Evolutionary conservation across 352 stramenopile genomes (phyloP), one percentile per base, ranked within the genome.

Genomic region (Pythium grandisporangium): DNA sequence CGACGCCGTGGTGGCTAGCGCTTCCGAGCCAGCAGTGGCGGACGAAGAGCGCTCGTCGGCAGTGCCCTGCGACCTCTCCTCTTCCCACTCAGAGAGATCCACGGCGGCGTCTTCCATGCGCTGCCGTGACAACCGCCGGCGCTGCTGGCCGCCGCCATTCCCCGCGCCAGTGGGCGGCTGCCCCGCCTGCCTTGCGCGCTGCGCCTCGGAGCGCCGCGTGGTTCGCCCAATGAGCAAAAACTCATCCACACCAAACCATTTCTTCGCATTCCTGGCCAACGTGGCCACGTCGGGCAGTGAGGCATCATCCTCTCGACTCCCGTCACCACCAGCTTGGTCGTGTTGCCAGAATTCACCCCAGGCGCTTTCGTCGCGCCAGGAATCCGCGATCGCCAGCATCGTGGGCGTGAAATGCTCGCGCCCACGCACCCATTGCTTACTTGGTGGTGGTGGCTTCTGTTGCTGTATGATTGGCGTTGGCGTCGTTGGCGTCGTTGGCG

Each of bases 341-440:
- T 51, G 36, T 16, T 47, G 30, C 12, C 26, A 23, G 22, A 24
- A 16, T 38, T 13, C 25, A 20, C 4, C 5, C 25, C 39, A 26
- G 66, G 58, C 77, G 2, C 53, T 34, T 23, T 80, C 70, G 40
- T 87, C 77, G 5, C 69, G 38, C 11, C 19, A 44, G 0, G 53
- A 30, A 25, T 91, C 71, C 2, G 66, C 73, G 14, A 91, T 65
- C 13, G 65, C 62, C 29, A 87, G 61, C 69, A 91, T 84, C 45
- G 78, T 80, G 5, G 78, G 78, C 7, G 78, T 91, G 20, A 88
- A 91, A 43, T 91, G 78, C 44, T 84, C 71, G 25, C 75, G 58
- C 14, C 71, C 72, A 44, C 68, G 46, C 36, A 71, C 62, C 75
- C 75, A 89, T 48, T 69, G 66, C 33, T 51, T 53, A n/a, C n/a